phyloP scores from a whole-genome alignment of 164 flowering plant genomes.

The Tinospora cordifolia region DNA sequence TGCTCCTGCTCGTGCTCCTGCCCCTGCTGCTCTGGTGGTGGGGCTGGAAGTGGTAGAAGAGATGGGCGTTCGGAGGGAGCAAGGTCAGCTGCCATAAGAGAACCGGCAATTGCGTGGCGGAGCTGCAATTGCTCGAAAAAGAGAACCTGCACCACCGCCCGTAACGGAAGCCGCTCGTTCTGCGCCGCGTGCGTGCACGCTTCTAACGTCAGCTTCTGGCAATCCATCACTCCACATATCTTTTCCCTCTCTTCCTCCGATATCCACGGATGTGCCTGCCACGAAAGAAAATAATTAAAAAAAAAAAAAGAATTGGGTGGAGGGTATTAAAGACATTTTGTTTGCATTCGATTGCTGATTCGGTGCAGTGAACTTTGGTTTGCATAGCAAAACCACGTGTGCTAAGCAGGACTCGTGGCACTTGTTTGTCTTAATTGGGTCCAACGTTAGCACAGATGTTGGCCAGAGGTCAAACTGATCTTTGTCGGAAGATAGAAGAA shows the following conservation, averaged over 20 bases:
- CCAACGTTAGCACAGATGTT: no score
- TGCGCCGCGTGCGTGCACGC: conserved; percentile 99
- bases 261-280: conserved; percentile 81
- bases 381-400: neutral
- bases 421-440: neutral
- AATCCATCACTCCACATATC: conserved; percentile 68
- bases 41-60: neutral
- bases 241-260: conserved; percentile 75
- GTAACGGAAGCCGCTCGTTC: conserved; percentile 86
- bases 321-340: neutral
- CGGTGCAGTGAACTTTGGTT: no score
- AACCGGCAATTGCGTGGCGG: conserved; percentile 83
- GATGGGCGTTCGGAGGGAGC: conserved; percentile 20
- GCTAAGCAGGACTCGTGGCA: neutral
- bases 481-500: neutral
- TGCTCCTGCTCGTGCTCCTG: neutral
- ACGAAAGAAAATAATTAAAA: neutral
- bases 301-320: no score
- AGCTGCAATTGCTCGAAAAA: conserved; percentile 96
- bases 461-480: no score
- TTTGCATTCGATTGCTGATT: no score
- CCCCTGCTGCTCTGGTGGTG: neutral
- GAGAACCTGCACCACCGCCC: conserved; percentile 84
- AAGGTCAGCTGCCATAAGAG: conserved; percentile 44
- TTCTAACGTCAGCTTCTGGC: conserved; percentile 84